Evolutionary conservation across 2,329 filamentous ascomycete species (phyloP).

Genomic region (Aspergillus unguis): DNA sequence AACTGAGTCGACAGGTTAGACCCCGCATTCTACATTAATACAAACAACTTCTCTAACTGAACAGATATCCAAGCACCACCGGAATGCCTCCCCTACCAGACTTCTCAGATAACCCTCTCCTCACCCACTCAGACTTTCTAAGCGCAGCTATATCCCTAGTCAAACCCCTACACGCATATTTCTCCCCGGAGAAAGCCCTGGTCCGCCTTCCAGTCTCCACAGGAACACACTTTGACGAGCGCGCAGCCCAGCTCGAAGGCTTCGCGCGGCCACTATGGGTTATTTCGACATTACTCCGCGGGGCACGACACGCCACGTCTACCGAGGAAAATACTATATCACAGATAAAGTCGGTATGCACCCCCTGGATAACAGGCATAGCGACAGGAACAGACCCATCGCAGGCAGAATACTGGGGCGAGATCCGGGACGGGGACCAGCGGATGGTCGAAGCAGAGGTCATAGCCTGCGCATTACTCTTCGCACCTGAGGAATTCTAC

Average conservation of each 20-base stretch:
- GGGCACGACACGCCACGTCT: no score
- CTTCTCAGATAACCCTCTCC: slow-evolving; percentile 20
- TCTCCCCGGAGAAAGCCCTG: slow-evolving; percentile 16
- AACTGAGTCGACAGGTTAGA: no score
- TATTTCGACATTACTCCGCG: slow-evolving; percentile 32
- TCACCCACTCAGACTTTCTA: slow-evolving; percentile 12
- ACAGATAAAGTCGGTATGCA: background rate
- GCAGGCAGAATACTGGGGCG: slow-evolving; percentile 23
- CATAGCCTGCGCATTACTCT: slow-evolving; percentile 17
- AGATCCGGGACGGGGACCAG: slow-evolving; percentile 19
- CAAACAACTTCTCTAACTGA: no score
- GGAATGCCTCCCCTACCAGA: slow-evolving; percentile 18
- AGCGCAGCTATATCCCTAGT: slow-evolving; percentile 16
- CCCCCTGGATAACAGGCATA: slow-evolving; percentile 10
- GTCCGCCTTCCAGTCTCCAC: slow-evolving; percentile 19
- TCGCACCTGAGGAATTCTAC: slow-evolving; percentile 18
- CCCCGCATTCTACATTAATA: no score
- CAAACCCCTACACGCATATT: slow-evolving; percentile 14
- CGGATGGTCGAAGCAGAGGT: slow-evolving; percentile 26
- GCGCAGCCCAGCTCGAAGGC: slow-evolving; percentile 31
- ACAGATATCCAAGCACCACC: no score
- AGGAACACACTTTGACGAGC: slow-evolving; percentile 20
- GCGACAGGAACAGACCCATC: slow-evolving; percentile 18
- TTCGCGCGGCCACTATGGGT: slow-evolving; percentile 33
- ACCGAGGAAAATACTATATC: no score